Percentiles rank a stretch among this genome's conserved stretches.
phyloP scores from a whole-genome alignment of 108 stramenopile genomes.

The Skeletonema costatum region DNA sequence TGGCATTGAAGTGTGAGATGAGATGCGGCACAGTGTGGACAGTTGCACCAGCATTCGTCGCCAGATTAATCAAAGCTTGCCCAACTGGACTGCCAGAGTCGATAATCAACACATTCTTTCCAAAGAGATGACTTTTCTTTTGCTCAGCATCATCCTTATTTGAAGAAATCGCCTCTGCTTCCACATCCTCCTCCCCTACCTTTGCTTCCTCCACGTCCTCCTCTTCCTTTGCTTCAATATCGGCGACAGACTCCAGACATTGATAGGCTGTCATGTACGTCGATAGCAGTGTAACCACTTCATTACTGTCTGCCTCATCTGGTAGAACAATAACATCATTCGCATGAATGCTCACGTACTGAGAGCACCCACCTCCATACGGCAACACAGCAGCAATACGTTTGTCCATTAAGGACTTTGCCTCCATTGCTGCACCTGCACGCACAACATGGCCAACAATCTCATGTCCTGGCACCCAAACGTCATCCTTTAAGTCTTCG shows the following conservation, averaged over 20 bases:
- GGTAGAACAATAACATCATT: constrained; percentile 61
- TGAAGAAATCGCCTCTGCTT: neutral
- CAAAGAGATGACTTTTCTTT: constrained; percentile 44
- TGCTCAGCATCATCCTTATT: neutral
- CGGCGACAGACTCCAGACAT: constrained; percentile 1
- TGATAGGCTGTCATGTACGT: constrained; percentile 83
- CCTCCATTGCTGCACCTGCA: neutral
- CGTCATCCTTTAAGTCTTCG: neutral
- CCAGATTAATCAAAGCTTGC: constrained; percentile 66
- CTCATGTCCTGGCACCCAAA: constrained; percentile 2
- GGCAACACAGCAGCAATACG: constrained; percentile 63
- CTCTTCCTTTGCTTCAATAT: neutral
- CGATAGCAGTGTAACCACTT: constrained; percentile 59
- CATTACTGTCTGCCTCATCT: constrained; percentile 35
- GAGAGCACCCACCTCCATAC: constrained; percentile 64
- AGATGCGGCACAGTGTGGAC: constrained; percentile 29
- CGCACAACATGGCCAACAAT: neutral
- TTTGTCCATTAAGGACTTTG: constrained; percentile 11
- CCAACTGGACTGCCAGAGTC: constrained; percentile 61
- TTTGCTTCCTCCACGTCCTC: neutral
- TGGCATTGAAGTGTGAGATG: neutral
- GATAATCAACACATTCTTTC: constrained; percentile 63
- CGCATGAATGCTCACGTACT: constrained; percentile 50
- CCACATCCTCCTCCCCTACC: neutral
- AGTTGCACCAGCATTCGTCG: constrained; percentile 54